Evolutionary conservation across 768 basidiomycete genomes (phyloP).

Genomic region (Arthromyces matolae): DNA sequence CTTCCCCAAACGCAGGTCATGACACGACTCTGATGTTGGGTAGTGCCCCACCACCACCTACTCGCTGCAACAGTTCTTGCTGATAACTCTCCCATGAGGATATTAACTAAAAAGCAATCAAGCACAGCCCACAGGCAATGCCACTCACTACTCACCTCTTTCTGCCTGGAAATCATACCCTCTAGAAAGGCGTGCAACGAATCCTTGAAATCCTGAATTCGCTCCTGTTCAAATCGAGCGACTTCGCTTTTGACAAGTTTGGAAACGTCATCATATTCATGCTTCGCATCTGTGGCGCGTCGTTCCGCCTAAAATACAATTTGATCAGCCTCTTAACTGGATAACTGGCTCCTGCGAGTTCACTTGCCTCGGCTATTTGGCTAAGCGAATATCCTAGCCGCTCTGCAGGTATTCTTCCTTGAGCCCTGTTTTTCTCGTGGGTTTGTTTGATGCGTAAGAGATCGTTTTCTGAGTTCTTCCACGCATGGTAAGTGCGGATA

Average conservation of each 20-base stretch:
- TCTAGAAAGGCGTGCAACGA: constrained; percentile 81
- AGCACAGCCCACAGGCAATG: too few species aligned
- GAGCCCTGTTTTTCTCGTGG: constrained; percentile 80
- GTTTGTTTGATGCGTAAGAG: constrained; percentile 64
- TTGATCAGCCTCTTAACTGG: background rate
- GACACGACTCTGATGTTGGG: constrained; percentile 12
- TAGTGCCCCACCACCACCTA: constrained; percentile 18
- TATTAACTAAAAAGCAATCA: constrained; percentile 58
- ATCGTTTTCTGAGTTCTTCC: constrained; percentile 80
- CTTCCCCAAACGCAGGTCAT: too few species aligned
- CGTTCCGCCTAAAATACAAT: constrained; percentile 66
- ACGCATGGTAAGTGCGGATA: constrained; percentile 74
- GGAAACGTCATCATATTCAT: constrained; percentile 87
- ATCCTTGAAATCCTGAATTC: constrained; percentile 89
- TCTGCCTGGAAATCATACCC: constrained; percentile 83
- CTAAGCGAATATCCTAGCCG: constrained; percentile 69
- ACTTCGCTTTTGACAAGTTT: constrained; percentile 88
- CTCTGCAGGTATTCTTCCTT: constrained; percentile 70
- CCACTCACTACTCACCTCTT: constrained; percentile 49
- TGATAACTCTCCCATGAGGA: constrained; percentile 81
- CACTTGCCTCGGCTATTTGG: constrained; percentile 74
- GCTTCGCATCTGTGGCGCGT: constrained; percentile 74
- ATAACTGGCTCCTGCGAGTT: background rate
- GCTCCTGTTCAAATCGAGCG: constrained; percentile 87
- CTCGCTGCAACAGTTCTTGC: constrained; percentile 48